Conservation (phyloP, 805 yeast species). For the Saccharomycopsis sp. region DNA sequence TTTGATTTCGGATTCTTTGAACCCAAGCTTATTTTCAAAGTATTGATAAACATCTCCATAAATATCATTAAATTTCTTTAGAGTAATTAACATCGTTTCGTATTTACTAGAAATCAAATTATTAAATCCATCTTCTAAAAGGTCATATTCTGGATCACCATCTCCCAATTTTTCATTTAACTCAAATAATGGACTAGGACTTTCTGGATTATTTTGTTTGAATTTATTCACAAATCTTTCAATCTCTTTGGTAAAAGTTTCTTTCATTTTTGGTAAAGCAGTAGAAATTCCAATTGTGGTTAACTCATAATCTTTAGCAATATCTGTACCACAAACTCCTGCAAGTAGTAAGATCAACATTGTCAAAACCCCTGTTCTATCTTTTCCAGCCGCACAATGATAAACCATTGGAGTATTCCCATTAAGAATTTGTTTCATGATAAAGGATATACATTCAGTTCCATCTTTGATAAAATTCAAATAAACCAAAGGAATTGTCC, state of each 20-base stretch:
- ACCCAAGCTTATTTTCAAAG: conserved; percentile 31
- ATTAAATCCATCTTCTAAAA: conserved; percentile 39
- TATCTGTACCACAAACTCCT: conserved; percentile 55
- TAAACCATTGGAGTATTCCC: conserved; percentile 39
- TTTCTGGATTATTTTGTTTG: too few species aligned
- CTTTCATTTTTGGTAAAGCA: conserved; percentile 31
- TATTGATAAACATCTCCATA: conserved; percentile 48
- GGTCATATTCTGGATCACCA: conserved; percentile 14
- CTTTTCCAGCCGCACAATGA: conserved; percentile 85
- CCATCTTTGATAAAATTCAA: conserved; percentile 46
- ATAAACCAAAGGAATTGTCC: conserved; percentile 54
- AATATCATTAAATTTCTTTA: conserved; percentile 38
- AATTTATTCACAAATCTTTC: conserved; percentile 21
- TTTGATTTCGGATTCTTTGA: conserved; percentile 32
- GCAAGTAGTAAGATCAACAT: conserved; percentile 54
- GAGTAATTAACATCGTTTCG: conserved; percentile 59
- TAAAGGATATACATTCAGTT: conserved; percentile 32
- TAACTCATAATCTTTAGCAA: conserved; percentile 69
- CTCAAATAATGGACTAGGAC: too few species aligned
- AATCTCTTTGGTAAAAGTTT: conserved; percentile 27
- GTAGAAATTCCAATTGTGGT: conserved; percentile 55
- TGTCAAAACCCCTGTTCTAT: conserved; percentile 67
- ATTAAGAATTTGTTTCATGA: conserved; percentile 49
- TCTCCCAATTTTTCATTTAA: conserved; percentile 9
- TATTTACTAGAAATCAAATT: conserved; percentile 54